Evolutionary conservation across 2,329 filamentous ascomycete genomes (phyloP).

Genomic region (Fusarium keratoplasticum): DNA sequence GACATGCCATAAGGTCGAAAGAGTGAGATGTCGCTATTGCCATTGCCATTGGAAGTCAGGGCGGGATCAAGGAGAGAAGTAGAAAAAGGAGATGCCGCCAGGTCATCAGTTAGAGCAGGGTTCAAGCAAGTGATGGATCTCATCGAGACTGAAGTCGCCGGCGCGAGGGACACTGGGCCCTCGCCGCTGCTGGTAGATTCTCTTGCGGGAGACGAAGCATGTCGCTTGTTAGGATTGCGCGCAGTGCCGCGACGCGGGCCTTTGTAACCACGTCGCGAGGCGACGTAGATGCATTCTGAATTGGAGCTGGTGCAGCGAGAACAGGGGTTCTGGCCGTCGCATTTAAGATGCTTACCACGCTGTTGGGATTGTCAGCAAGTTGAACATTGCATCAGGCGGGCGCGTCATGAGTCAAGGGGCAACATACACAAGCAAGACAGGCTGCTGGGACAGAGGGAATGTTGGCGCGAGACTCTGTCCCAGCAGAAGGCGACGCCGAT

Average conservation of each 20-base stretch:
- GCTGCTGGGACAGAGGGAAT: slow-evolving; percentile 59
- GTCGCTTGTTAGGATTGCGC: slow-evolving; percentile 62
- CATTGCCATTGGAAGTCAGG: slow-evolving; percentile 9
- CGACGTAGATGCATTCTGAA: slow-evolving; percentile 76
- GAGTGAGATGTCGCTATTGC: slow-evolving; percentile 20
- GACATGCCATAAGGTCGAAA: slow-evolving; percentile 31
- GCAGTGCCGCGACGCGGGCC: slow-evolving; percentile 58
- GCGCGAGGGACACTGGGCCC: slow-evolving; percentile 58
- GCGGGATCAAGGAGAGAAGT: slow-evolving; percentile 16
- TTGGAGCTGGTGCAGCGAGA: slow-evolving; percentile 71
- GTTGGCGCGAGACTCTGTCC: slow-evolving; percentile 42
- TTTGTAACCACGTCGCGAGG: slow-evolving; percentile 81
- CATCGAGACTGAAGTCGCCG: slow-evolving; percentile 40
- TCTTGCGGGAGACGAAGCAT: slow-evolving; percentile 55
- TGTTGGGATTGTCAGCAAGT: slow-evolving; percentile 44
- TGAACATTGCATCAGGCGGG: not conserved
- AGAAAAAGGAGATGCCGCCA: slow-evolving; percentile 37
- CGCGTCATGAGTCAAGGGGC: not conserved
- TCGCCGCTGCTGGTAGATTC: slow-evolving; percentile 29
- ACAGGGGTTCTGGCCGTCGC: slow-evolving; percentile 78
- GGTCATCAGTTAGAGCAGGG: slow-evolving; percentile 21
- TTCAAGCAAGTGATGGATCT: slow-evolving; percentile 22
- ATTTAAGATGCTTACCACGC: slow-evolving; percentile 79
- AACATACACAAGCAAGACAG: slow-evolving; percentile 66
- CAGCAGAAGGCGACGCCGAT: slow-evolving; percentile 34